Evolutionary conservation across 2,329 filamentous ascomycete species (phyloP), one percentile per base, ranked within the genome.

Genomic region (Sclerotinia subarctica): DNA sequence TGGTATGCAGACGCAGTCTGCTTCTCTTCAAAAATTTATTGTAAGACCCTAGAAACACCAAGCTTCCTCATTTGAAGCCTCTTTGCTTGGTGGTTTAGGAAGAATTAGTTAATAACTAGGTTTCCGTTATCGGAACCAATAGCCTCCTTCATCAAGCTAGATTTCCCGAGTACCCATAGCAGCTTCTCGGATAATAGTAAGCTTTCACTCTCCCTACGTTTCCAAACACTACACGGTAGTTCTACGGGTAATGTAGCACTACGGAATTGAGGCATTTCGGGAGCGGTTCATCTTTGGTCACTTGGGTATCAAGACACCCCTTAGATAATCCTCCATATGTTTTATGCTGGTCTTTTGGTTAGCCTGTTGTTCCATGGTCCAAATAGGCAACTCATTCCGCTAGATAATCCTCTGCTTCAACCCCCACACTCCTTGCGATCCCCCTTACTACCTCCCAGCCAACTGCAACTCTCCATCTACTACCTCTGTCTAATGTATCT

Each of bases 341-440:
- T 4, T n/a, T 35, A 10, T 26, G 21, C 5, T 29, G 32, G n/a
- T 32, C 44, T 54, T 58, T 35, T 19, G 15, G 21, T 38, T 26
- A 42, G 24, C 6, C 13, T 19, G 17, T 35, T 15, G 24, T 26
- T 17, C 10, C n/a, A 35, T 21, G 7, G 58, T 46, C 29, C 21
- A 35, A 24, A 6, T 17, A 32, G 21, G 5, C 29, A 51, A 26
- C 57, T 65, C 29, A 92, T 71, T 92, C 90, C 60, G 89, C 83
- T 67, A 92, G 79, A 84, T 89, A 94, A 77, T 94, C 91, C 70
- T 91, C 88, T 17, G 93, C 84, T 77, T 93, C 91, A n/a, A 95
- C 83, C 2, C 90, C 89, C 64, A 95, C 85, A 75, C 86, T 89
- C 75, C 92, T 81, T 38, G 90, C 92, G 71, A 95, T 80, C 4